Evolutionary conservation across 2,329 filamentous ascomycete species (phyloP), one percentile per base, ranked within the genome.

Genomic region (Myriosclerotinia duriaeana): DNA sequence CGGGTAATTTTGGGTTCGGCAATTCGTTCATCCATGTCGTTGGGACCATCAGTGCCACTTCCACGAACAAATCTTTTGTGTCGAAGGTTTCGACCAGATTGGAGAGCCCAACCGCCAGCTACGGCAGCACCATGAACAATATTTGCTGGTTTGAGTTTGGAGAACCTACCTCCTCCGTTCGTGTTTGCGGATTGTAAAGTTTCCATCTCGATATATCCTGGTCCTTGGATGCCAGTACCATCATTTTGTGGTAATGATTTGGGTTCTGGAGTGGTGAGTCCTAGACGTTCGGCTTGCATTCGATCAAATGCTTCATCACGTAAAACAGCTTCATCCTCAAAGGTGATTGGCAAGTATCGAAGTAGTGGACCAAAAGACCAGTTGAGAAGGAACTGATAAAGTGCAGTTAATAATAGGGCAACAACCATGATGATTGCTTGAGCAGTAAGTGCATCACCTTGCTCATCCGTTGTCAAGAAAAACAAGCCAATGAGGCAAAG

Each of bases 281-380:
- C 88, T 66, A 93, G 85, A 11, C 89, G 88, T 30, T 82, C 82
- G 66, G 89, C 87, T 76, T 96, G 92, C 4, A 89, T 89, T 56
- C 89, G 84, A 72, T 92, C 89, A 75, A 98, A 99, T 50, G 90
- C 91, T 74, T 94, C 87, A 72, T 99, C 95, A 8, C 94, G 89
- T n/a, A 91, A 81, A 0, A 95, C 91, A 3, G 95, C 95, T 75
- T 97, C 94, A 70, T 98, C 95, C 77, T 99, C 95, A 65, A 98
- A 87, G 0, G 94, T 98, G 70, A 98, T 96, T 0, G 95, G 95
- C 4, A 99, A 81, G 74, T 97, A 97, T 50, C 90, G 87, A 76
- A 96, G 89, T 12, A 99, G 83, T 3, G 95, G 94, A 0, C 86
- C 86, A 72, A 99, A 98, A 0, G 93, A 90, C 64, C 82, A 80